These are phyloP conservation scores for Colletotrichum kahawae DNA, from an alignment of 2,329 filamentous ascomycete genomes.

Conservation along the genomic window DNA sequence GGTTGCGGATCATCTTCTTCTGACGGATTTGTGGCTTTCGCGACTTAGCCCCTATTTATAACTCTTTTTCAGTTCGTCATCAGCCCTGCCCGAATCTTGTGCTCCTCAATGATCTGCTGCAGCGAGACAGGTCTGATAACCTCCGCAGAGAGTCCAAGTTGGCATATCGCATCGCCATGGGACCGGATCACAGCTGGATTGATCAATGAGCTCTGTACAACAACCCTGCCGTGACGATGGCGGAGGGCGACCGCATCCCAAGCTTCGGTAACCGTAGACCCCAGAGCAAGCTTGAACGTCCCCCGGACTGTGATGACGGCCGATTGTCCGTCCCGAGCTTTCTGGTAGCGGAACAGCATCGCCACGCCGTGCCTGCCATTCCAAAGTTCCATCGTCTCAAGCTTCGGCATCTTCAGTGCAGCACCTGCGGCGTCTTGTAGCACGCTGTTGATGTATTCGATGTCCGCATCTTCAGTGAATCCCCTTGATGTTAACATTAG, in stretches of 20 bases:
- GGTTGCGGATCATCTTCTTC: too few relatives aligned
- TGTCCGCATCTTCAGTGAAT: conserved; percentile 26
- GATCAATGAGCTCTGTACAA: conserved; percentile 22
- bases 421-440: conserved; percentile 30
- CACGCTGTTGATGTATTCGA: conserved; percentile 28
- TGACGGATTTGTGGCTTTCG: too few relatives aligned
- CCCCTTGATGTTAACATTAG: conserved; percentile 35
- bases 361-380: conserved; percentile 30
- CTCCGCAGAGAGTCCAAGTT: conserved; percentile 25
- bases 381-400: conserved; percentile 37
- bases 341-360: conserved; percentile 29
- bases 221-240: conserved; percentile 23
- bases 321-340: conserved; percentile 18
- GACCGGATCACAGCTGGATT: conserved; percentile 15
- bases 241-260: conserved; percentile 27
- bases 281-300: conserved; percentile 25
- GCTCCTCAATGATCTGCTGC: background rate
- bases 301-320: conserved; percentile 28
- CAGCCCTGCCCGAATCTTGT: background rate
- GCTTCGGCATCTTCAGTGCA: conserved; percentile 31
- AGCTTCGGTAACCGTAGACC: conserved; percentile 22
- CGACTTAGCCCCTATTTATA: too few relatives aligned
- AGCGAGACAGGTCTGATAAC: conserved; percentile 9
- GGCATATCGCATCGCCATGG: conserved; percentile 29
- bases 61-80: background rate